These are phyloP conservation scores for Diaporthe citrichinensis DNA, from an alignment of 2,329 filamentous ascomycete genomes.

Conservation along the genomic window DNA sequence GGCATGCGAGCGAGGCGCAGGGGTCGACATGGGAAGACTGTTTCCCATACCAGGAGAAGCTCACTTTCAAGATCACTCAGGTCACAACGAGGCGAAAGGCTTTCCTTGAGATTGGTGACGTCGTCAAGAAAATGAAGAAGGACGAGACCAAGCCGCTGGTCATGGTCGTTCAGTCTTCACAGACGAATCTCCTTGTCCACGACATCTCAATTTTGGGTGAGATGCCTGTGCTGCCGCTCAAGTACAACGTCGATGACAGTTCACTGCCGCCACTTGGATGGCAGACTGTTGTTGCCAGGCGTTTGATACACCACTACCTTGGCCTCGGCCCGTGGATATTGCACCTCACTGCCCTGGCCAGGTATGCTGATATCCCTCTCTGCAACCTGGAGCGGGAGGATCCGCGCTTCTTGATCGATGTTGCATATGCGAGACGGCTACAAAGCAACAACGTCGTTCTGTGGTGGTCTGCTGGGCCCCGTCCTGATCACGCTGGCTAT, in stretches of 20 bases:
- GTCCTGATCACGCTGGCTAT: slow-evolving; percentile 95
- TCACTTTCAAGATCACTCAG: slow-evolving; percentile 88
- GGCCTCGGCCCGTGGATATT: slow-evolving; percentile 93
- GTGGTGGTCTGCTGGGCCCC: slow-evolving; percentile 93
- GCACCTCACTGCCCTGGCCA: slow-evolving; percentile 87
- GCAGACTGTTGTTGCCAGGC: slow-evolving; percentile 90
- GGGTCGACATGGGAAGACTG: slow-evolving; percentile 83
- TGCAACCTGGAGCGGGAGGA: slow-evolving; percentile 97
- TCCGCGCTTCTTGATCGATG: slow-evolving; percentile 93
- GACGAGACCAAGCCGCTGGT: slow-evolving; percentile 86
- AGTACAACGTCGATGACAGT: slow-evolving; percentile 86
- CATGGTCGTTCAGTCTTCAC: slow-evolving; percentile 91
- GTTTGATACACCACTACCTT: slow-evolving; percentile 90
- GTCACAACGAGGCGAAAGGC: slow-evolving; percentile 93
- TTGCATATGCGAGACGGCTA: slow-evolving; percentile 91
- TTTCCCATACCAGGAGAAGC: slow-evolving; percentile 87
- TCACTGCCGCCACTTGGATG: slow-evolving; percentile 92
- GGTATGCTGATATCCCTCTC: slow-evolving; percentile 93
- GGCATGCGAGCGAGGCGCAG: slow-evolving; percentile 72
- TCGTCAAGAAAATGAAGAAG: slow-evolving; percentile 90
- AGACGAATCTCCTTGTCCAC: slow-evolving; percentile 83
- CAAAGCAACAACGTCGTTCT: slow-evolving; percentile 94
- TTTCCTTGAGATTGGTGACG: slow-evolving; percentile 87
- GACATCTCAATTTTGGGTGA: slow-evolving; percentile 88
- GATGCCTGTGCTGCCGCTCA: slow-evolving; percentile 85